Base-by-base conservation (phyloP, 2,329 filamentous ascomycete genomes). In the Sphaceloma murrayae region DNA sequence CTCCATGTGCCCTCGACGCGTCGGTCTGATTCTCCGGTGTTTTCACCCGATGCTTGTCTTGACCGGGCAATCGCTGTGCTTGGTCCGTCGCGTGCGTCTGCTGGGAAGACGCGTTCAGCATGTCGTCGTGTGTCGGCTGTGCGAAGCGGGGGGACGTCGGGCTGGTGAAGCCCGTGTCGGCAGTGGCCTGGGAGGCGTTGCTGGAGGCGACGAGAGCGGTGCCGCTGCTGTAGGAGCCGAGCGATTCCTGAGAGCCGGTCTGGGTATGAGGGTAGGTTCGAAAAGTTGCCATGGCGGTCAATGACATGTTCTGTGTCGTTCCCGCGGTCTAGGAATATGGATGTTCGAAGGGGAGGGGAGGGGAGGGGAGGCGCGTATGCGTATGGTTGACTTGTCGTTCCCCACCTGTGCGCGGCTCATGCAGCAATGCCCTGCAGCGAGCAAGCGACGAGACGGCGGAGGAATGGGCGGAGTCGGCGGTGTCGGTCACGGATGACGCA, bases 161-260 rank as follows among this genome's bases (percentile, higher is more conserved):
- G 38, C 55, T 57, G 14, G 56, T 56, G 29, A 51, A 39, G 45
- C 55, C 56, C 50, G 58, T 59, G 46, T 54, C 54, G 48, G 46
- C 48, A 18, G 57, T 59, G 44, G 45, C 29, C 21, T 46, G 34
- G 10, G 42, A 45, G 14, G 42, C 31, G 42, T 34, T 34, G 31
- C 42, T 45, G n/a, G 42, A 45, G 19, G 31, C 27, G n/a, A 32
- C 42, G 29, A 45, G 5, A 11, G 40, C 40, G 17, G 40, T 43
- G 8, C 27, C n/a, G 19, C 30, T 45, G 42, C 31, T 22, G 42
- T 34, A 34, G 4, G 42, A 45, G 14, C 10, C 42, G 8, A 45
- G 31, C 11, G 42, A 45, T 29, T 45, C 42, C 29, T 45, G 42
- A n/a, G 42, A 45, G 5, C 42, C 42, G 10, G 42, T 21, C 21